phyloP scores from a whole-genome alignment of 139 green algal species.

The Bryopsis sp. region DNA sequence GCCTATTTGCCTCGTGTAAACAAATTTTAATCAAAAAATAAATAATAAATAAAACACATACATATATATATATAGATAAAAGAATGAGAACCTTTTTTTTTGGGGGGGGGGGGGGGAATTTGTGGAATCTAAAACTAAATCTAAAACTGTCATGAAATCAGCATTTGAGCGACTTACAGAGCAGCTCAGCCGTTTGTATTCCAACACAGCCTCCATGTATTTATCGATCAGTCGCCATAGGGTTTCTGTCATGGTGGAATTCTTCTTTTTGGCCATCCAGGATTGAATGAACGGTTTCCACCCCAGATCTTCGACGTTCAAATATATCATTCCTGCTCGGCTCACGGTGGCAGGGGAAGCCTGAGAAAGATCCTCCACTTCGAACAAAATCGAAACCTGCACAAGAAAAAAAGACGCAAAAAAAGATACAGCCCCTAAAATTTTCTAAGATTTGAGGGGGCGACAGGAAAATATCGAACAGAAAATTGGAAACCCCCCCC shows the following conservation, averaged over 20 bases:
- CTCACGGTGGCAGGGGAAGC: constrained; percentile 61
- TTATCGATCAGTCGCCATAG: constrained; percentile 55
- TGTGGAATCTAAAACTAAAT: too few species aligned
- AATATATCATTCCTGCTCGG: constrained; percentile 74
- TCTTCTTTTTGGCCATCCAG: constrained; percentile 46
- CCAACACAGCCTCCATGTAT: constrained; percentile 56
- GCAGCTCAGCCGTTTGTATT: constrained; percentile 59
- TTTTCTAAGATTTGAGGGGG: background rate
- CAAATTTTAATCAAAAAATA: too few species aligned
- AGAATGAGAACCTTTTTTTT: too few species aligned
- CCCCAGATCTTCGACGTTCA: constrained; percentile 75
- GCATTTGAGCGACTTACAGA: background rate
- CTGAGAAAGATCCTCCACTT: constrained; percentile 72
- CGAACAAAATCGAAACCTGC: constrained; percentile 68
- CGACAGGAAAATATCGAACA: too few species aligned
- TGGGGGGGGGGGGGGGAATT: too few species aligned
- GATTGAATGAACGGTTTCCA: constrained; percentile 57
- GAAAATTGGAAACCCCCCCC: too few species aligned
- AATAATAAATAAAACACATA: too few species aligned
- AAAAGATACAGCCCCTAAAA: background rate
- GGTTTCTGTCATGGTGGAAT: constrained; percentile 29
- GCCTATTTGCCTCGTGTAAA: too few species aligned
- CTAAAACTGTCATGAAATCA: constrained; percentile 4
- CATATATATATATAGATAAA: too few species aligned
- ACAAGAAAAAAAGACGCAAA: background rate